Percentiles rank a stretch among this genome's conserved stretches.
phyloP scores from a whole-genome alignment of 331 rosid genomes.

The Acacia pycnantha region DNA sequence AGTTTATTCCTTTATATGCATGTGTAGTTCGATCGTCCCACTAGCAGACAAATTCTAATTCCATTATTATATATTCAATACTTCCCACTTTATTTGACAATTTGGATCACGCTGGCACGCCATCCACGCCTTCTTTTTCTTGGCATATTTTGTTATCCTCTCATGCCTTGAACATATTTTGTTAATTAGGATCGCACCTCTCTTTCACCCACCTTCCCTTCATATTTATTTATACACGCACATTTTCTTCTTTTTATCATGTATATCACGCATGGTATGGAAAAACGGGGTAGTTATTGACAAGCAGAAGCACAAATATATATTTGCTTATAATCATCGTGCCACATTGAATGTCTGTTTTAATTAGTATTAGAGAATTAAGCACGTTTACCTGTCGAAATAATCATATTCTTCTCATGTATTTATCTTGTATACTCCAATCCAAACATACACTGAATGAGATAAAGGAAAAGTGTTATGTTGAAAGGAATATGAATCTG shows the following conservation, averaged over 20 bases:
- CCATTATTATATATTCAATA: neutral
- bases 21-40: slow-evolving; percentile 9
- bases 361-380: too few relatives aligned
- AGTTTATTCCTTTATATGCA: neutral
- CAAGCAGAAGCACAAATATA: neutral
- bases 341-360: too few relatives aligned
- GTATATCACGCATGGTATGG: neutral
- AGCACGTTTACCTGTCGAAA: too few relatives aligned
- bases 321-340: neutral
- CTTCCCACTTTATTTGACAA: slow-evolving; percentile 14
- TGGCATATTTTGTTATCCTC: neutral
- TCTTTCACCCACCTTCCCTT: neutral
- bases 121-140: neutral
- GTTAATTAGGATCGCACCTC: neutral
- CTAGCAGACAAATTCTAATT: slow-evolving; percentile 48
- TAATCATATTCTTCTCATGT: too few relatives aligned
- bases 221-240: neutral
- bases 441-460: neutral
- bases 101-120: neutral
- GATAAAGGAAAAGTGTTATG: neutral
- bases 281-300: neutral
- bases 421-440: too few relatives aligned
- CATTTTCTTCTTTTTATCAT: neutral
- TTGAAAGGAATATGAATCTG: neutral
- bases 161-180: neutral